These are phyloP conservation scores for Microstroma glucosiphilum DNA, from an alignment of 1,284 basidiomycete species.

Conservation along the genomic window DNA sequence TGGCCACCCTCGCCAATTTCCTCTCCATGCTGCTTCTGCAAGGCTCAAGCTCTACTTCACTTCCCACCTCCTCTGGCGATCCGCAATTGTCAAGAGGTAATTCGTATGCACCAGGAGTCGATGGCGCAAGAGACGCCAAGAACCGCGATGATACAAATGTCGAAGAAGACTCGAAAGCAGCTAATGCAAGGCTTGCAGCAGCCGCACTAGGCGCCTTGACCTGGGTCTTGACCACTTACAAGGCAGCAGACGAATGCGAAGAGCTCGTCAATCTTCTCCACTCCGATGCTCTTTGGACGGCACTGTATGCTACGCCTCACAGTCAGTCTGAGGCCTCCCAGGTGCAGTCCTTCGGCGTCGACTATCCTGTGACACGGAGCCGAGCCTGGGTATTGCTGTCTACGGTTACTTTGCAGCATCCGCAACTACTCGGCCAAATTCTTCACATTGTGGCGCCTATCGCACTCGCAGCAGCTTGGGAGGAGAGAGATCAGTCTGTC, in stretches of 20 bases:
- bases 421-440: background rate
- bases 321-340: slow-evolving; percentile 15
- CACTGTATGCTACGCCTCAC: slow-evolving; percentile 18
- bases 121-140: slow-evolving; percentile 40
- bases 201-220: slow-evolving; percentile 35
- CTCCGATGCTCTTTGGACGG: slow-evolving; percentile 28
- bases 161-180: slow-evolving; percentile 41
- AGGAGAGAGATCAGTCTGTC: slow-evolving; percentile 38
- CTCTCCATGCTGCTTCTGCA: background rate
- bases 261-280: slow-evolving; percentile 25
- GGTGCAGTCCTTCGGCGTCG: slow-evolving; percentile 24
- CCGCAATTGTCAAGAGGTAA: slow-evolving; percentile 29
- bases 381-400: slow-evolving; percentile 32
- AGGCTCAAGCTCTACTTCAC: slow-evolving; percentile 16
- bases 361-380: slow-evolving; percentile 28
- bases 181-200: slow-evolving; percentile 42
- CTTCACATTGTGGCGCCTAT: slow-evolving; percentile 8
- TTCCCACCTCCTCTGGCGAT: slow-evolving; percentile 28
- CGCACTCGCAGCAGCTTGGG: slow-evolving; percentile 38
- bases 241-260: slow-evolving; percentile 7
- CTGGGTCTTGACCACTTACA: slow-evolving; percentile 10
- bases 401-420: slow-evolving; percentile 3
- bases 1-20: background rate
- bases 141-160: slow-evolving; percentile 46
- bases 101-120: slow-evolving; percentile 13